Evolutionary conservation across 495 filamentous ascomycete genomes (phyloP).

Genomic region (Podospora fimiseda): DNA sequence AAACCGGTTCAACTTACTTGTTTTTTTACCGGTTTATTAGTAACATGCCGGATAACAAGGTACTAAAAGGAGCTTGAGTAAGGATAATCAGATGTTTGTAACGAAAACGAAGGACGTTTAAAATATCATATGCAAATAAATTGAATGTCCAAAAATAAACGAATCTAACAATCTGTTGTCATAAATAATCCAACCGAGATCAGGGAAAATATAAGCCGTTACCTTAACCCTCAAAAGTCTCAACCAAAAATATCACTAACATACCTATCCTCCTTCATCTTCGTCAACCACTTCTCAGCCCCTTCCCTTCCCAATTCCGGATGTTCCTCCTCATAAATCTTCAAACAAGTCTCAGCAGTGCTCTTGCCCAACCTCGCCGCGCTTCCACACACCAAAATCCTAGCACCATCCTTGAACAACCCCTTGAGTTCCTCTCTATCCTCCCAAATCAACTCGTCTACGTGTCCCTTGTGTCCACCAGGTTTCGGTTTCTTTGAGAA

Average conservation of each 20-base stretch:
- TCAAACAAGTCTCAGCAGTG: conserved; percentile 34
- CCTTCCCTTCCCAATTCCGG: conserved; percentile 32
- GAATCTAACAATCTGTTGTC: too few relatives aligned
- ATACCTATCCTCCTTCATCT: conserved; percentile 51
- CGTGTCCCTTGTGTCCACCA: conserved; percentile 35
- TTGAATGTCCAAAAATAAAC: too few relatives aligned
- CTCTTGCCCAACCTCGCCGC: conserved; percentile 43
- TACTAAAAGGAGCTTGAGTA: too few relatives aligned
- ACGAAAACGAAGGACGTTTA: too few relatives aligned
- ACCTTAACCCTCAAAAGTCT: too few relatives aligned
- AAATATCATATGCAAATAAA: too few relatives aligned
- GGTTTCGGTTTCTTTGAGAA: conserved; percentile 16
- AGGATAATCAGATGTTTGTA: too few relatives aligned
- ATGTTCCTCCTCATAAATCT: conserved; percentile 44
- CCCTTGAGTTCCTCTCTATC: conserved; percentile 43
- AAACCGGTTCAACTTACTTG: too few relatives aligned
- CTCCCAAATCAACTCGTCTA: conserved; percentile 53
- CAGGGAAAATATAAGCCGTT: too few relatives aligned
- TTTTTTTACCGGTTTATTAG: too few relatives aligned
- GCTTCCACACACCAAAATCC: conserved; percentile 57
- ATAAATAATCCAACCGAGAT: too few relatives aligned
- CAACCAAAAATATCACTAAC: conserved; percentile 57
- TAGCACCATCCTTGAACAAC: conserved; percentile 47
- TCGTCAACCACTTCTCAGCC: conserved; percentile 45
- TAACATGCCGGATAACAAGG: too few relatives aligned